Evolutionary conservation across 805 yeast species (phyloP), one percentile per base, ranked within the genome.

Genomic region (Zygoascus biomembranicola): DNA sequence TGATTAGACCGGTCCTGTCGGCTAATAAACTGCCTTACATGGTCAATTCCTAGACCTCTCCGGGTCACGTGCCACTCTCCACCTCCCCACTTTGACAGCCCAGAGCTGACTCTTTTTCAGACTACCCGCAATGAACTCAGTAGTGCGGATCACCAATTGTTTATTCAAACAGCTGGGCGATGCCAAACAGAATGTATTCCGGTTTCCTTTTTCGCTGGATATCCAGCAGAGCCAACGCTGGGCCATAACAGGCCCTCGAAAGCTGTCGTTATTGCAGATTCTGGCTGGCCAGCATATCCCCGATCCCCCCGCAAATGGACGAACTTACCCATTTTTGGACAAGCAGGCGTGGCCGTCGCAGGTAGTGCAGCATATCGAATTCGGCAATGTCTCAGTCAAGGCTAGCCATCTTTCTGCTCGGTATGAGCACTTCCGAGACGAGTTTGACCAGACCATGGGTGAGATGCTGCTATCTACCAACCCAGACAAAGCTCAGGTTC

Each of bases 351-450:
- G 77, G 73, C 80, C 83, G 1, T 60, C 77, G 1, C 73, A 76
- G 46, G 79, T 69, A 10, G 71, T 73, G 20, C 69, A 70, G 49
- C 63, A 71, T 52, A 66, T 80, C 6, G 73, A 73, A 57, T 81
- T 80, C 59, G 73, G 75, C 52, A 78, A 79, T 31, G 71, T 81
- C 14, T 58, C 61, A 19, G 59, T 68, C 41, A 59, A 61, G 35
- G 72, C 74, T 8, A 87, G 90, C 0, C 95, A 90, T 71, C 61
- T 92, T 37, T 83, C 95, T 50, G 96, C 98, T 0, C 69, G 99
- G 51, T 92, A 88, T 64, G 99, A 92, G 69, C 81, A 80, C 52
- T 87, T 80, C 66, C 85, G 90, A 56, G 97, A 92, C 57, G 89
- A 80, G 55, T 83, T 85, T 58, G 97, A 92, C 66, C 82, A 80